Conservation (phyloP, 1,139 yeast genomes). For the Pichia sp. region DNA sequence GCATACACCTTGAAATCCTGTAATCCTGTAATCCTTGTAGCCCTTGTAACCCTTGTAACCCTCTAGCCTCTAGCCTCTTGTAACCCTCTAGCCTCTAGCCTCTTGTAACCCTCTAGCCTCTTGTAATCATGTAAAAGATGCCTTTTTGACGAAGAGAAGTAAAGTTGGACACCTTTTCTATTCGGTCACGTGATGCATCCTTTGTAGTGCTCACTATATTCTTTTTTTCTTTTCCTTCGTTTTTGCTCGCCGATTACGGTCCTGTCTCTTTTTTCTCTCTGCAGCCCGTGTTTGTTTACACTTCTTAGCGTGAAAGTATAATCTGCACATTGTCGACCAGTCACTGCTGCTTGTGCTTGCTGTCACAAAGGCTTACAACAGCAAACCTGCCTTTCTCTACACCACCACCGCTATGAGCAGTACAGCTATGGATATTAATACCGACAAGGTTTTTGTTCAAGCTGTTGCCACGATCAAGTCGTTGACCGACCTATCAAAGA, state of each 20-base stretch:
- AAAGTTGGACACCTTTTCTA: too few species aligned
- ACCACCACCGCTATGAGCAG: not conserved
- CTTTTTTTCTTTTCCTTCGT: not conserved
- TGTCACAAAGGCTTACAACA: too few species aligned
- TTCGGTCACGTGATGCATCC: not conserved
- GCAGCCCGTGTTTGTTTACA: not conserved
- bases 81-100: too few species aligned
- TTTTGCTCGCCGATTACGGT: too few species aligned
- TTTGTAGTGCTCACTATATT: too few species aligned
- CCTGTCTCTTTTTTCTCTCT: too few species aligned
- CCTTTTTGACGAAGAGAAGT: too few species aligned
- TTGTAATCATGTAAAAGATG: too few species aligned
- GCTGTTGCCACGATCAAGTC: conserved; percentile 78
- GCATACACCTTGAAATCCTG: conserved; percentile 33
- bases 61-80: too few species aligned
- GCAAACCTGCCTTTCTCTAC: not conserved
- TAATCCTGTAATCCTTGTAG: not conserved
- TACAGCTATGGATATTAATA: conserved; percentile 34
- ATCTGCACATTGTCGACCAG: too few species aligned
- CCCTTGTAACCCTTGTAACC: too few species aligned
- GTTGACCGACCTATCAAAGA: conserved; percentile 61
- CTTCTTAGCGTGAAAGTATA: not conserved
- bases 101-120: too few species aligned
- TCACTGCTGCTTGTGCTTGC: not conserved
- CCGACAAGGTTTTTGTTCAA: conserved; percentile 72